A percentile compares a stretch with the other conserved stretches of the same genome.
Conservation (phyloP, 2,329 filamentous ascomycete species). For the Scytalidium sp. region DNA sequence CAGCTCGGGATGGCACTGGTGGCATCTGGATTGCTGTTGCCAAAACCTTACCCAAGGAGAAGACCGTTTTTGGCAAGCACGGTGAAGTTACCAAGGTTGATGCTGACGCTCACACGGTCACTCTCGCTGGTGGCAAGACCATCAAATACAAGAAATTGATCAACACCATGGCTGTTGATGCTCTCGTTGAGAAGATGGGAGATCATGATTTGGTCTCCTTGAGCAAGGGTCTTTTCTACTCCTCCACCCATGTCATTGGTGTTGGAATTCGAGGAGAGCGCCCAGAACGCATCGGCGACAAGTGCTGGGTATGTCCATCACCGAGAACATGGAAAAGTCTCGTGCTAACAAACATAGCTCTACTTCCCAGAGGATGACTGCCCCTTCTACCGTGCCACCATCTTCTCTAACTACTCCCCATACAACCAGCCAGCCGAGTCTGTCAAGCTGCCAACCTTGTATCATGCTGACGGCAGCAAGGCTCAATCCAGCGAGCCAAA, state of each 20-base stretch:
- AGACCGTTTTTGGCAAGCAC: conserved; percentile 84
- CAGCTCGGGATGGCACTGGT: conserved; percentile 89
- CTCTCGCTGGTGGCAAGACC: conserved; percentile 78
- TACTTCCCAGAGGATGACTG: conserved; percentile 99
- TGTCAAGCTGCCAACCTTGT: conserved; percentile 81
- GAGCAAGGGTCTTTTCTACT: conserved; percentile 93
- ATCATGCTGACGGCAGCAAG: conserved; percentile 83
- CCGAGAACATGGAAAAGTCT: not conserved
- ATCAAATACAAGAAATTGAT: conserved; percentile 90
- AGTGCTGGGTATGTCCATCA: conserved; percentile 77
- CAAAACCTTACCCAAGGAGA: conserved; percentile 86
- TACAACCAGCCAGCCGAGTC: conserved; percentile 89
- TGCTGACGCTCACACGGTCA: conserved; percentile 78
- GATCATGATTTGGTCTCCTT: conserved; percentile 79
- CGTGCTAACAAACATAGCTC: conserved; percentile 50
- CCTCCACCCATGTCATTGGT: conserved; percentile 94
- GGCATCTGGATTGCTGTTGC: conserved; percentile 99
- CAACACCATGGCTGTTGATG: conserved; percentile 94
- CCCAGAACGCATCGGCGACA: conserved; percentile 95
- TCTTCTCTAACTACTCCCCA: conserved; percentile 99
- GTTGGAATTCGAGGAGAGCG: conserved; percentile 89
- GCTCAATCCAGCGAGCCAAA: conserved; percentile 68
- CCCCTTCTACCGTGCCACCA: conserved; percentile 98
- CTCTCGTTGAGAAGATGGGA: conserved; percentile 81
- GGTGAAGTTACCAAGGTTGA: conserved; percentile 85